phyloP scores from a whole-genome alignment of 2,329 filamentous ascomycete genomes.

The Didymella exigua region DNA sequence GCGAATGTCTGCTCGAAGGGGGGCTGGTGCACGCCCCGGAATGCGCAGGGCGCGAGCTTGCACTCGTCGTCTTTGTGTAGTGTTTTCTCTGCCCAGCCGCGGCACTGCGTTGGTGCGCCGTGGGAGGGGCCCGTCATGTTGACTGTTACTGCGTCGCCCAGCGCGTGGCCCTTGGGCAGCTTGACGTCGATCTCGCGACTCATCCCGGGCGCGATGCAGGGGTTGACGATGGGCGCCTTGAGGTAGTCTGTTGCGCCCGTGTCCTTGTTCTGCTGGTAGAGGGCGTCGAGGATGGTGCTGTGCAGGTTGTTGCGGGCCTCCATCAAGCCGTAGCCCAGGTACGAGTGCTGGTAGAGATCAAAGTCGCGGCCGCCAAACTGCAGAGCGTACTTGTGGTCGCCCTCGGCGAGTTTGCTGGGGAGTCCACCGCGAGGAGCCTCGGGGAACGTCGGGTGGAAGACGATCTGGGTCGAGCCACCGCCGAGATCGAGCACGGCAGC shows the following conservation, averaged over 20 bases:
- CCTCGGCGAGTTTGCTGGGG: conserved; percentile 81
- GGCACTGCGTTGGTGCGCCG: conserved; percentile 82
- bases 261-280: conserved; percentile 65
- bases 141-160: conserved; percentile 70
- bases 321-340: conserved; percentile 96
- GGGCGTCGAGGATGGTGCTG: conserved; percentile 72
- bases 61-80: conserved; percentile 86
- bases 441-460: conserved; percentile 95
- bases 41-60: conserved; percentile 88
- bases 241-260: conserved; percentile 65
- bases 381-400: conserved; percentile 94
- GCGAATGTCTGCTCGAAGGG: conserved; percentile 90
- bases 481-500: conserved; percentile 96
- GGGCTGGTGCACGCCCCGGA: conserved; percentile 96
- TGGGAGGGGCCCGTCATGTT: conserved; percentile 86
- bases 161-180: conserved; percentile 67
- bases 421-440: conserved; percentile 74
- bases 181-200: conserved; percentile 74
- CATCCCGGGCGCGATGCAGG: conserved; percentile 85
- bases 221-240: conserved; percentile 74
- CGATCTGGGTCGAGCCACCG: conserved; percentile 96
- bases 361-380: conserved; percentile 90
- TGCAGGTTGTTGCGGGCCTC: conserved; percentile 88
- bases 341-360: conserved; percentile 95
- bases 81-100: conserved; percentile 86